Conservation (phyloP, 768 basidiomycete genomes). For the Leccinellum luteum region DNA sequence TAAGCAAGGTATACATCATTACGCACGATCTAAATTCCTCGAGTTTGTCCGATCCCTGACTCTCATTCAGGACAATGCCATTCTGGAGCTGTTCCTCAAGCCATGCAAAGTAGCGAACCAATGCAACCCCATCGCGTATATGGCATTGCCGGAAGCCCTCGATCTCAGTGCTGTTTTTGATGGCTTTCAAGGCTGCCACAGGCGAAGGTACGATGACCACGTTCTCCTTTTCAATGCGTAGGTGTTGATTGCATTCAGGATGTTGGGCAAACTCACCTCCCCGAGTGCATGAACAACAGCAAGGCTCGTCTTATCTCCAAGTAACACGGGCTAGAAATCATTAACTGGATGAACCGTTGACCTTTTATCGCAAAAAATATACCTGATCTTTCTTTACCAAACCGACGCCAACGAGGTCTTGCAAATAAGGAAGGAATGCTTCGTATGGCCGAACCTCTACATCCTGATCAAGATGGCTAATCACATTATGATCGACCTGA, state of each 20-base stretch:
- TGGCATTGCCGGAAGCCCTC: conserved; percentile 89
- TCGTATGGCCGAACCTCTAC: conserved; percentile 74
- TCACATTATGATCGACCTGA: conserved; percentile 43
- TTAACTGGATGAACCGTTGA: background rate
- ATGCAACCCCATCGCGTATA: conserved; percentile 85
- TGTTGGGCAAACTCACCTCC: conserved; percentile 38
- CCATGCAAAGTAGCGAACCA: conserved; percentile 92
- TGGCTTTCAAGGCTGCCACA: conserved; percentile 73
- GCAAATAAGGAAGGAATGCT: conserved; percentile 62
- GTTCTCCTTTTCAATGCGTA: conserved; percentile 44
- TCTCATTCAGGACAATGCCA: conserved; percentile 68
- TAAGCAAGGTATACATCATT: background rate
- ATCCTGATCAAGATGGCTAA: conserved; percentile 48
- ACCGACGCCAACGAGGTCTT: conserved; percentile 41
- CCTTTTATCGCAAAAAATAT: conserved; percentile 3
- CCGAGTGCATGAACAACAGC: conserved; percentile 83
- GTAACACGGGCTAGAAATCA: conserved; percentile 58
- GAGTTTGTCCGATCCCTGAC: conserved; percentile 74
- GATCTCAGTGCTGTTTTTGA: conserved; percentile 79
- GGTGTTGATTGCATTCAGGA: background rate
- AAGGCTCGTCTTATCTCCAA: conserved; percentile 76
- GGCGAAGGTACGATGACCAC: conserved; percentile 66
- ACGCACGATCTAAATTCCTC: conserved; percentile 80
- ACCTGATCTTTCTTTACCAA: conserved; percentile 34
- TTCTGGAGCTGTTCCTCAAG: conserved; percentile 76